A percentile compares a stretch with the other conserved stretches of the same genome.
Evolutionary conservation across 1,284 basidiomycete genomes (phyloP).

Genomic region (Fereydounia khargensis): DNA sequence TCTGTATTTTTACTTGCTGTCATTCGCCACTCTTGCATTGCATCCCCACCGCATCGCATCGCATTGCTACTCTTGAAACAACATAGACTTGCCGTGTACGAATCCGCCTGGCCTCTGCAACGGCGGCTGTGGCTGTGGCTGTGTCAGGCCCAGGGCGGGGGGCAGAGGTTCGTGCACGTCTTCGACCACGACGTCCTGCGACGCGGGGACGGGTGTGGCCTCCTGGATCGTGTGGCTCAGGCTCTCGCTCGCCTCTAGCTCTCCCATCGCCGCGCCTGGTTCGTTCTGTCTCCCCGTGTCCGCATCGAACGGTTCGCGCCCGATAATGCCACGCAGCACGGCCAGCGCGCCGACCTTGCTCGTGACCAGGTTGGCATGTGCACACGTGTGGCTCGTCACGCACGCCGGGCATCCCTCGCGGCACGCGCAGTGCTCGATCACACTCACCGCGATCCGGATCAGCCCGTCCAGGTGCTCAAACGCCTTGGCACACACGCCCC

Average conservation of each 20-base stretch:
- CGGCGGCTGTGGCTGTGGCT: slow-evolving; percentile 8
- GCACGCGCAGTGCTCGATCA: slow-evolving; percentile 71
- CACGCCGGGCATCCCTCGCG: slow-evolving; percentile 72
- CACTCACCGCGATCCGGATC: slow-evolving; percentile 66
- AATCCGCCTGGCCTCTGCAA: slow-evolving; percentile 9
- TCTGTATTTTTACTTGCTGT: background rate
- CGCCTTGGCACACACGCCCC: slow-evolving; percentile 73
- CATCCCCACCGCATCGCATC: background rate
- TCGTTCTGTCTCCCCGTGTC: slow-evolving; percentile 42
- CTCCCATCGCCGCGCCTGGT: slow-evolving; percentile 22
- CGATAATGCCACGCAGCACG: slow-evolving; percentile 49
- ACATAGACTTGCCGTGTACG: slow-evolving; percentile 22
- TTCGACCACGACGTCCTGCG: slow-evolving; percentile 19
- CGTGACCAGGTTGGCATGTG: slow-evolving; percentile 45
- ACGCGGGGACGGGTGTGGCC: slow-evolving; percentile 25
- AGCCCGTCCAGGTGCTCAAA: slow-evolving; percentile 76
- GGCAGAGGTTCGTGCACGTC: slow-evolving; percentile 31
- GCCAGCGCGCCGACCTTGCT: slow-evolving; percentile 51
- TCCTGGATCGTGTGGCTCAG: slow-evolving; percentile 27
- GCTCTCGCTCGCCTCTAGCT: slow-evolving; percentile 18
- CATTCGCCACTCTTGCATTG: background rate
- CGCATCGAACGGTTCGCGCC: slow-evolving; percentile 42
- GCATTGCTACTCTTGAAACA: slow-evolving; percentile 19
- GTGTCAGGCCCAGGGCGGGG: slow-evolving; percentile 16
- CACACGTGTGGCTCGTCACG: slow-evolving; percentile 59